Base-by-base conservation (phyloP, 2,329 filamentous ascomycete genomes). In the Tolypocladium capitatum region DNA sequence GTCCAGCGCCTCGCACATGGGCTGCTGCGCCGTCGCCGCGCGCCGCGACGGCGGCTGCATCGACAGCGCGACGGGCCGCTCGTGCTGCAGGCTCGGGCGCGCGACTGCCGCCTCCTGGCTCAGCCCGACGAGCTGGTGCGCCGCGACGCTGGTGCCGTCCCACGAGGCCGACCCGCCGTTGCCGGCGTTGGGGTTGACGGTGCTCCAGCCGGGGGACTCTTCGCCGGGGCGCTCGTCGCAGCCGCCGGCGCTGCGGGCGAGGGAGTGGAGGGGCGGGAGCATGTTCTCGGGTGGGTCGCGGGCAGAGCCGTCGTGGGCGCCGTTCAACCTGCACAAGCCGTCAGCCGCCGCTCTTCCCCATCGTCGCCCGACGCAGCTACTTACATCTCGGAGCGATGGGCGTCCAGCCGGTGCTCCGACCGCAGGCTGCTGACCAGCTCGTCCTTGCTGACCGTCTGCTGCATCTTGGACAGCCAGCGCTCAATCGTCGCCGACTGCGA, bases 391-490 rank as follows among this genome's bases (percentile, higher is more conserved):
- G 49, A 50, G 20, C 54, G 55, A 3, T 53, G 54, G 28, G 52
- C 44, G 41, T 59, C 55, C 10, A 52, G 48, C 9, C 53, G 51
- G n/a, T 54, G 46, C 43, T 57, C 55, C 6, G 53, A 53, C 38
- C 53, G 48, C 11, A 59, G 46, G 18, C 53, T 54, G 42, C 41
- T 54, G 14, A 57, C 46, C 1, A 57, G 32, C 4, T 56, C 52
- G 30, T 55, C 53, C 8, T 51, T 42, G 30, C 49, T 57, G 6
- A 53, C 52, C 8, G 51, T 64, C 46, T 59, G 60, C 21, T 62
- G 63, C 21, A 68, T 59, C 52, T 68, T 68, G 46, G 53, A 57
- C 11, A 69, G 44, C 66, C 66, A 69, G 36, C 63, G 56, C 38
- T 67, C 65, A 9, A 66, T 63, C 0, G 66, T 68, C 8, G 55